A percentile compares a stretch with the other conserved stretches of the same genome.
These are phyloP conservation scores for Phytophthora idaei DNA, from an alignment of 352 stramenopile species.

Conservation along the genomic window DNA sequence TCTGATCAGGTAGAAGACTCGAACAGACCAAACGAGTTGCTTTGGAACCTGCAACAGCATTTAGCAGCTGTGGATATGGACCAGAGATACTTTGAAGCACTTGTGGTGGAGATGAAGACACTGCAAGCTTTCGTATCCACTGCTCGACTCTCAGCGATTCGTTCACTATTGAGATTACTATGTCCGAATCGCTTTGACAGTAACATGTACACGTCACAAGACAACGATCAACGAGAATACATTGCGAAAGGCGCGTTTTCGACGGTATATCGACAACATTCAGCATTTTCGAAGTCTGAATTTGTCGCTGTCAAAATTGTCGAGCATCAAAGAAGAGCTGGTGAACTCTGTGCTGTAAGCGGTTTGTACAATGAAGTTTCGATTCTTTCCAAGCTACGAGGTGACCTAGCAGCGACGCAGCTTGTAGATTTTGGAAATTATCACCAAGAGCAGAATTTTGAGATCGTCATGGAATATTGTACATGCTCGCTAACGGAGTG, in stretches of 20 bases:
- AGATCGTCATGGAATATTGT: constrained; percentile 69
- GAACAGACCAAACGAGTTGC: constrained; percentile 29
- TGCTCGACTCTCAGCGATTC: constrained; percentile 35
- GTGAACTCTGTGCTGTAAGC: constrained; percentile 47
- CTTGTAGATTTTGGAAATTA: constrained; percentile 67
- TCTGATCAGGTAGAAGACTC: constrained; percentile 5
- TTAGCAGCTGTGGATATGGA: constrained; percentile 27
- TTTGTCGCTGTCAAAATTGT: constrained; percentile 61
- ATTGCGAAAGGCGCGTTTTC: constrained; percentile 59
- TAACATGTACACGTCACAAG: constrained; percentile 37
- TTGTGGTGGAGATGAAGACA: constrained; percentile 42
- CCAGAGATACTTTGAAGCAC: constrained; percentile 25
- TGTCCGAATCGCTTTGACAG: constrained; percentile 48
- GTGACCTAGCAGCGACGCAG: constrained; percentile 55
- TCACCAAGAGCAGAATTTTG: constrained; percentile 43
- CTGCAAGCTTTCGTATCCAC: constrained; percentile 33
- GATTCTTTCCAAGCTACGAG: constrained; percentile 52
- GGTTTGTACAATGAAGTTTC: constrained; percentile 61
- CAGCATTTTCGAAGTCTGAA: constrained; percentile 17
- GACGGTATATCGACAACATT: constrained; percentile 44
- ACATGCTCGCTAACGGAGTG: constrained; percentile 57
- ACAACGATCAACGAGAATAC: constrained; percentile 27
- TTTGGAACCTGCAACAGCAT: constrained; percentile 56
- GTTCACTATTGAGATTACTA: constrained; percentile 44
- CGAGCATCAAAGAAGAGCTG: constrained; percentile 45